Conservation (phyloP, 2,329 filamentous ascomycete genomes). For the Colletotrichum orchidophilum region DNA sequence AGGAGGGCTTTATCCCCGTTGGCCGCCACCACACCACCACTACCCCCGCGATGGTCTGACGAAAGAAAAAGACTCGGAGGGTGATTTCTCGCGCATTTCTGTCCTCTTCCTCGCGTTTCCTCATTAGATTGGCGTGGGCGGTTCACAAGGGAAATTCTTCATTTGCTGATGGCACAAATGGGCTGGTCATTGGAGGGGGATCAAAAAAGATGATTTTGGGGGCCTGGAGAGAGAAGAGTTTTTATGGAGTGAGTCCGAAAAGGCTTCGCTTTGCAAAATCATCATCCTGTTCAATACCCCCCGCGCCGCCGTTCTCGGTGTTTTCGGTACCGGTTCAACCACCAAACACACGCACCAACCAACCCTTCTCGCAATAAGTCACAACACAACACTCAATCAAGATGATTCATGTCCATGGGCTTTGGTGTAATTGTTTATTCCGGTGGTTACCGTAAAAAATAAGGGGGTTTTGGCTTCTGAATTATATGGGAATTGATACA, state of each 20-base stretch:
- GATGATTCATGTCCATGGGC: constrained; percentile 32
- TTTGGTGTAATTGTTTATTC: constrained; percentile 1
- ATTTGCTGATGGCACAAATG: constrained; percentile 55
- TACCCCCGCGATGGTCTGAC: constrained; percentile 1
- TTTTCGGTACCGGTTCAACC: constrained; percentile 17
- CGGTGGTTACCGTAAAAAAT: constrained; percentile 9
- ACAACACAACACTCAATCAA: constrained; percentile 31
- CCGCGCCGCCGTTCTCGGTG: constrained; percentile 3
- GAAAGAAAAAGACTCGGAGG: constrained; percentile 21
- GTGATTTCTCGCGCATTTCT: constrained; percentile 37
- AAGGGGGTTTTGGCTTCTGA: constrained; percentile 19
- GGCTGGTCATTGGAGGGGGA: constrained; percentile 43
- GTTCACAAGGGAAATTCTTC: constrained; percentile 60
- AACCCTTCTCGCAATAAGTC: constrained; percentile 30
- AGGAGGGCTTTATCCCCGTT: constrained; percentile 32
- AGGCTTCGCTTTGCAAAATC: constrained; percentile 2
- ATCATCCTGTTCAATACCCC: constrained; percentile 6
- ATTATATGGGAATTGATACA: constrained; percentile 33
- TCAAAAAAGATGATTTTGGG: constrained; percentile 30
- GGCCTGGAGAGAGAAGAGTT: constrained; percentile 13
- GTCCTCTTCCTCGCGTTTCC: constrained; percentile 59
- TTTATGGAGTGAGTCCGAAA: constrained; percentile 4
- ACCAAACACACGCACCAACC: not conserved
- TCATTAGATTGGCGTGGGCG: constrained; percentile 64
- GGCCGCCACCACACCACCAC: not conserved